Evolutionary conservation across 495 filamentous ascomycete genomes (phyloP).

Genomic region (Penicillium cosmopolitanum): DNA sequence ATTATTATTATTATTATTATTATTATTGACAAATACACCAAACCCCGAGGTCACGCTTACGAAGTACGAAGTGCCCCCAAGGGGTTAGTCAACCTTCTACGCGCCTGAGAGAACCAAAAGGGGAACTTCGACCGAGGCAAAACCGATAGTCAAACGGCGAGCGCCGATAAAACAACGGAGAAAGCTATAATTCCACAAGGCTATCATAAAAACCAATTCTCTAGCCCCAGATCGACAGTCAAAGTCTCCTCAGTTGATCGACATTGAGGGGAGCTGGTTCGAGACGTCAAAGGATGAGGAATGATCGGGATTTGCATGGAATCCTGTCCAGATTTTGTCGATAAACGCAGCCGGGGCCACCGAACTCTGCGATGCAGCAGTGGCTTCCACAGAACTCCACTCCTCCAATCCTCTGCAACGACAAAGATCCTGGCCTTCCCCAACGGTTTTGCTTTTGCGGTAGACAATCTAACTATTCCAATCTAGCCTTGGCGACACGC

Average conservation of each 20-base stretch:
- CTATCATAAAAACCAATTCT: constrained; percentile 26
- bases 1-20: too few species aligned
- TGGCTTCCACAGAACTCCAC: background rate
- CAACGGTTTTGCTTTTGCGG: constrained; percentile 12
- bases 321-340: background rate
- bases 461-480: constrained; percentile 14
- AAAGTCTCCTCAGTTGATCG: constrained; percentile 9
- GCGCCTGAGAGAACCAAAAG: background rate
- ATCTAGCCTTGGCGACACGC: constrained; percentile 15
- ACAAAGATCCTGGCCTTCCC: background rate
- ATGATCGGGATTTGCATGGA: background rate
- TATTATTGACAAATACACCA: background rate
- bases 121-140: background rate
- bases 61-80: background rate
- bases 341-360: background rate
- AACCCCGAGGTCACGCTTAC: constrained; percentile 1
- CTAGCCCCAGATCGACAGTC: constrained; percentile 29
- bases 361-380: constrained; percentile 2
- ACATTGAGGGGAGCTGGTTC: background rate
- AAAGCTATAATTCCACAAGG: background rate
- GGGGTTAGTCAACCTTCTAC: background rate
- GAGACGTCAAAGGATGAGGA: background rate
- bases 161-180: background rate
- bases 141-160: background rate
- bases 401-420: background rate